Percentiles rank a stretch among this genome's conserved stretches.
These are phyloP conservation scores for Globisporangium abappressorium DNA, from an alignment of 352 stramenopile species.

Conservation along the genomic window DNA sequence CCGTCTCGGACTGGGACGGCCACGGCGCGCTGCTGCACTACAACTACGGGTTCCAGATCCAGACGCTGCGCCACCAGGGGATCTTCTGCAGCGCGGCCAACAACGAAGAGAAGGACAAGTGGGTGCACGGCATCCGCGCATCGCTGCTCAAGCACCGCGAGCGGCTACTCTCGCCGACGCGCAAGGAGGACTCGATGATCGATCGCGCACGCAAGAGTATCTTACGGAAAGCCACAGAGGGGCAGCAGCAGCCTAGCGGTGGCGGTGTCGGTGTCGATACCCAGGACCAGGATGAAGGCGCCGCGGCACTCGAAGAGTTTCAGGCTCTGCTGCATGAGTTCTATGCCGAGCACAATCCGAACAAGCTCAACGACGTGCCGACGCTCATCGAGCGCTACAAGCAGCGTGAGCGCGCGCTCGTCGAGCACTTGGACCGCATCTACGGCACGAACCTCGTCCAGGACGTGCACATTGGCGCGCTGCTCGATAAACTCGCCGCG, in stretches of 20 bases:
- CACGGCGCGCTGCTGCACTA: conserved; percentile 63
- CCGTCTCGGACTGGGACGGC: conserved; percentile 64
- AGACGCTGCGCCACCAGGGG: conserved; percentile 46
- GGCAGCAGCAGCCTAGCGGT: not conserved
- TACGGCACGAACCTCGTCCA: conserved; percentile 46
- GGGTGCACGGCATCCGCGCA: conserved; percentile 54
- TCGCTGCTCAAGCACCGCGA: conserved; percentile 44
- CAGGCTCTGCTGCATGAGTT: conserved; percentile 41
- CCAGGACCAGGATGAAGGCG: conserved; percentile 6
- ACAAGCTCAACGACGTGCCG: conserved; percentile 54
- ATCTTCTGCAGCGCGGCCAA: conserved; percentile 67
- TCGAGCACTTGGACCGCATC: conserved; percentile 67
- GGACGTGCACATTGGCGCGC: conserved; percentile 26
- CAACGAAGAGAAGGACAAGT: conserved; percentile 61
- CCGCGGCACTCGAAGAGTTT: conserved; percentile 19
- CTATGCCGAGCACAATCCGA: conserved; percentile 57
- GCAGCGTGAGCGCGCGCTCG: conserved; percentile 43
- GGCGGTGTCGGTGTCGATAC: not conserved
- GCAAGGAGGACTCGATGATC: conserved; percentile 28
- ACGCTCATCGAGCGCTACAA: conserved; percentile 54
- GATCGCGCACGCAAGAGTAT: conserved; percentile 15
- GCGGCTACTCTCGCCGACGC: conserved; percentile 23
- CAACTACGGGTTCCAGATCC: conserved; percentile 67
- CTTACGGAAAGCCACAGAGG: conserved; percentile 12
- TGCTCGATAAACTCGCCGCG: conserved; percentile 27